Conservation (phyloP, 495 filamentous ascomycete genomes). For the Lophiotrema nucula region DNA sequence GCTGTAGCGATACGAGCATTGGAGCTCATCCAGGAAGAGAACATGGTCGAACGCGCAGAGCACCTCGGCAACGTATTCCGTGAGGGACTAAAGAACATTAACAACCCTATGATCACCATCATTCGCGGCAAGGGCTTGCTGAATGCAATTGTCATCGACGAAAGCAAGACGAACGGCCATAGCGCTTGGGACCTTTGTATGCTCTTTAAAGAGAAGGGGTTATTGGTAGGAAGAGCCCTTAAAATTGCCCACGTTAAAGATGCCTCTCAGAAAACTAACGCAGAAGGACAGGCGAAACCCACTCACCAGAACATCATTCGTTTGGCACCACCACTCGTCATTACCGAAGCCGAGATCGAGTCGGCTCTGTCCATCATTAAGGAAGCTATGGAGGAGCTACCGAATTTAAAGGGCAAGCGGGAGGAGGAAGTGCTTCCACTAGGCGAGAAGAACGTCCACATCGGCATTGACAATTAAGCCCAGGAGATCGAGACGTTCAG, state of each 20-base stretch:
- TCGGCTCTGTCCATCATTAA: slow-evolving; percentile 42
- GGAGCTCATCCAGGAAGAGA: slow-evolving; percentile 88
- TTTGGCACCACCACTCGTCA: slow-evolving; percentile 46
- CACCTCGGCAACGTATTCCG: slow-evolving; percentile 81
- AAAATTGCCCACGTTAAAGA: slow-evolving; percentile 46
- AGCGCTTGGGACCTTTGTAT: slow-evolving; percentile 97
- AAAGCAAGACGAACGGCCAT: slow-evolving; percentile 77
- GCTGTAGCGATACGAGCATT: slow-evolving; percentile 96
- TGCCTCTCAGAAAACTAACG: slow-evolving; percentile 26
- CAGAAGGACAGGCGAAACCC: slow-evolving; percentile 75
- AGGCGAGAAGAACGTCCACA: slow-evolving; percentile 66
- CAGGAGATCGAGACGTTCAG: too few relatives aligned
- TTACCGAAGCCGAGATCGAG: slow-evolving; percentile 44
- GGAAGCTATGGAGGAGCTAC: slow-evolving; percentile 43
- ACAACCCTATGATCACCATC: slow-evolving; percentile 74
- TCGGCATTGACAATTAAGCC: slow-evolving; percentile 56
- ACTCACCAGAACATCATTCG: slow-evolving; percentile 93
- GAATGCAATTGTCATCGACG: slow-evolving; percentile 96
- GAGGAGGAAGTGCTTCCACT: slow-evolving; percentile 92
- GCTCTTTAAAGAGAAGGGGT: slow-evolving; percentile 90
- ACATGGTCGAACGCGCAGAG: slow-evolving; percentile 79
- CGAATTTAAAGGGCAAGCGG: slow-evolving; percentile 55
- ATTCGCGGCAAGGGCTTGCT: slow-evolving; percentile 91
- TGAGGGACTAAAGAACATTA: slow-evolving; percentile 65
- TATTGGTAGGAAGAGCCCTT: slow-evolving; percentile 66